phyloP scores from a whole-genome alignment of 2,329 filamentous ascomycete genomes.

The Xylaria multiplex region DNA sequence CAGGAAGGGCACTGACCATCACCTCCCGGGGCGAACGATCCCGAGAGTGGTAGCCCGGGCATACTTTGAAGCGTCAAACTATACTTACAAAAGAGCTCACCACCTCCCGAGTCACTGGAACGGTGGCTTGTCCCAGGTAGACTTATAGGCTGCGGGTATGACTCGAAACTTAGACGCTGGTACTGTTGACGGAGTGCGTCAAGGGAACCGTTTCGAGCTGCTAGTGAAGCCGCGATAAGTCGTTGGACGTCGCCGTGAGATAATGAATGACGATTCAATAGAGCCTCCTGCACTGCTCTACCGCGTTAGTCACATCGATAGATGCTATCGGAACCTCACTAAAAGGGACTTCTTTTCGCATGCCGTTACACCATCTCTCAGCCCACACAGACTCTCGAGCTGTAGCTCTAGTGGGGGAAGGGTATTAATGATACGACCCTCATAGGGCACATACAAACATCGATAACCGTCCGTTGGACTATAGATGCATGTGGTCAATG shows the following conservation, averaged over 20 bases:
- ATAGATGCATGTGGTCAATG: conserved; percentile 4
- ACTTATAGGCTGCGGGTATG: conserved; percentile 32
- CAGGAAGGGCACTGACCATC: conserved; percentile 46
- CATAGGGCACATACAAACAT: conserved; percentile 39
- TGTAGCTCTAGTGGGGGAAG: too few species aligned
- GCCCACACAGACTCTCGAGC: not conserved
- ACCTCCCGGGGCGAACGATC: conserved; percentile 37
- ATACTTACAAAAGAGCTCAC: conserved; percentile 50
- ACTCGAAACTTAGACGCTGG: conserved; percentile 43
- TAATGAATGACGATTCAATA: conserved; percentile 46
- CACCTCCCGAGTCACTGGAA: conserved; percentile 31
- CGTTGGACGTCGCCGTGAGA: conserved; percentile 45
- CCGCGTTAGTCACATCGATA: not conserved
- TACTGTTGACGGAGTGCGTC: conserved; percentile 51
- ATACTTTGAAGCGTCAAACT: conserved; percentile 46
- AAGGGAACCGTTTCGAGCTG: conserved; percentile 51
- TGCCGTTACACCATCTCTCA: not conserved
- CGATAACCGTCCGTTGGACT: conserved; percentile 52
- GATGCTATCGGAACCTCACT: not conserved
- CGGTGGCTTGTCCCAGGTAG: conserved; percentile 31
- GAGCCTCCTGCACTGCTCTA: conserved; percentile 49
- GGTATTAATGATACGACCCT: not conserved
- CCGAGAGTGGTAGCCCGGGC: conserved; percentile 41
- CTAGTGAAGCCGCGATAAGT: conserved; percentile 49
- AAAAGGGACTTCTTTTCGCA: not conserved